Conservation (phyloP, 108 stramenopile species). For the Stephanodiscus minutulus region DNA sequence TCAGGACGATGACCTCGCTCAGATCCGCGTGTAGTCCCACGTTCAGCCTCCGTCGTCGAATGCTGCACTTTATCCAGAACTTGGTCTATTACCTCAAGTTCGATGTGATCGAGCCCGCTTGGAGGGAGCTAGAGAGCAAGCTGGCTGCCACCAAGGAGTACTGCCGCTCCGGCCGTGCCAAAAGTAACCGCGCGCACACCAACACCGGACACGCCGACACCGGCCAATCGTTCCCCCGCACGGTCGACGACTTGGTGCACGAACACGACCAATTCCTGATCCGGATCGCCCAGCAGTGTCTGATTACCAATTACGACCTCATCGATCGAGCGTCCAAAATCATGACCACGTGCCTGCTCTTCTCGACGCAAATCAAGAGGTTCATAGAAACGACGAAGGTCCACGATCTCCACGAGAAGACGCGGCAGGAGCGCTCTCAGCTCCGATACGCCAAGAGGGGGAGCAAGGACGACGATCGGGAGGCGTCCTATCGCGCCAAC, state of each 20-base stretch:
- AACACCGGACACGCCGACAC: not conserved
- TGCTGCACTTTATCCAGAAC: slow-evolving; percentile 98
- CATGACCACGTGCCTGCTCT: slow-evolving; percentile 82
- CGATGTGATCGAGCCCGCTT: slow-evolving; percentile 95
- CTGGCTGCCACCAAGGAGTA: slow-evolving; percentile 33
- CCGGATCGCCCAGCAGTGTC: slow-evolving; percentile 86
- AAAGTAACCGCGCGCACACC: not conserved
- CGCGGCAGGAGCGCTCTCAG: slow-evolving; percentile 51
- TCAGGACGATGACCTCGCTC: slow-evolving; percentile 81
- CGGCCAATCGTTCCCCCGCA: slow-evolving; percentile 48
- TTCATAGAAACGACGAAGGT: slow-evolving; percentile 79
- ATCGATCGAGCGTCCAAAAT: slow-evolving; percentile 70
- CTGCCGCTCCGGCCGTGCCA: slow-evolving; percentile 14
- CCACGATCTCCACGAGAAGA: slow-evolving; percentile 34
- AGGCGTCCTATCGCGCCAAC: slow-evolving; percentile 55
- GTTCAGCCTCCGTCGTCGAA: slow-evolving; percentile 88
- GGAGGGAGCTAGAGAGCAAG: slow-evolving; percentile 74
- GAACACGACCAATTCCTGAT: slow-evolving; percentile 90
- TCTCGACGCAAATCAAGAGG: slow-evolving; percentile 82
- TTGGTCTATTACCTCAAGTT: slow-evolving; percentile 96
- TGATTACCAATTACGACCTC: slow-evolving; percentile 87
- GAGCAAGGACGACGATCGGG: slow-evolving; percentile 34
- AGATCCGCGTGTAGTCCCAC: slow-evolving; percentile 77
- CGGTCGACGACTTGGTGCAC: slow-evolving; percentile 87
- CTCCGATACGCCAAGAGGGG: slow-evolving; percentile 23